Conservation (phyloP, 768 basidiomycete species). For the Tricholoma sp. region DNA sequence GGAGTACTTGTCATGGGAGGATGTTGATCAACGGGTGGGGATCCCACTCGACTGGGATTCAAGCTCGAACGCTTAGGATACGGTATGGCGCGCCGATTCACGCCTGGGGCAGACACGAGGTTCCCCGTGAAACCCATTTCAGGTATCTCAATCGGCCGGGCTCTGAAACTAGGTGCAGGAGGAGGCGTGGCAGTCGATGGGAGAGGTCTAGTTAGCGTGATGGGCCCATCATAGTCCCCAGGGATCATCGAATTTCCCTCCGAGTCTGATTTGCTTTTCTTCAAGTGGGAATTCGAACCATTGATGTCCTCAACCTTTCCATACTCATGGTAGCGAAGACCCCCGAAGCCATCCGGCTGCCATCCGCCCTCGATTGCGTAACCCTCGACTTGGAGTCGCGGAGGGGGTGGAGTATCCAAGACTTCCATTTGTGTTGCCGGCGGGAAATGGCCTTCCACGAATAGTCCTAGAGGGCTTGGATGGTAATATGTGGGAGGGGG, state of each 20-base stretch:
- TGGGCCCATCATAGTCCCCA: background rate
- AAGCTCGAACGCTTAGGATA: background rate
- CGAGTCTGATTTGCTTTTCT: slow-evolving; percentile 9
- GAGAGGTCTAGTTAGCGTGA: slow-evolving; percentile 9
- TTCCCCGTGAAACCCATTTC: background rate
- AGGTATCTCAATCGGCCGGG: background rate
- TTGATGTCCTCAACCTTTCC: slow-evolving; percentile 27
- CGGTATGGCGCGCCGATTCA: background rate
- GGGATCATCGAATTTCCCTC: background rate
- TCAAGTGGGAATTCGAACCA: background rate
- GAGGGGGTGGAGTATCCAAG: background rate
- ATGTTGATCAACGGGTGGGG: background rate
- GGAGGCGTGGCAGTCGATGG: slow-evolving; percentile 20
- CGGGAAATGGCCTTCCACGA: background rate
- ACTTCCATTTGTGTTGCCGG: background rate
- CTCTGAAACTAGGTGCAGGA: slow-evolving; percentile 14
- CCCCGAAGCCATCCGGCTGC: slow-evolving; percentile 20
- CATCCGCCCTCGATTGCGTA: slow-evolving; percentile 22
- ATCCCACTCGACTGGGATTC: background rate
- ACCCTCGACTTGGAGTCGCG: slow-evolving; percentile 3
- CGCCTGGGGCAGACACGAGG: background rate
- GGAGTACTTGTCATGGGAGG: background rate
- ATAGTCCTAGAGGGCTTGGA: background rate
- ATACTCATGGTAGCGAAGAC: slow-evolving; percentile 17
- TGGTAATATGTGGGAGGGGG: background rate